Evolutionary conservation across 1,284 basidiomycete genomes (phyloP), one percentile per base, ranked within the genome.

Genomic region (Cronartium quercuum): DNA sequence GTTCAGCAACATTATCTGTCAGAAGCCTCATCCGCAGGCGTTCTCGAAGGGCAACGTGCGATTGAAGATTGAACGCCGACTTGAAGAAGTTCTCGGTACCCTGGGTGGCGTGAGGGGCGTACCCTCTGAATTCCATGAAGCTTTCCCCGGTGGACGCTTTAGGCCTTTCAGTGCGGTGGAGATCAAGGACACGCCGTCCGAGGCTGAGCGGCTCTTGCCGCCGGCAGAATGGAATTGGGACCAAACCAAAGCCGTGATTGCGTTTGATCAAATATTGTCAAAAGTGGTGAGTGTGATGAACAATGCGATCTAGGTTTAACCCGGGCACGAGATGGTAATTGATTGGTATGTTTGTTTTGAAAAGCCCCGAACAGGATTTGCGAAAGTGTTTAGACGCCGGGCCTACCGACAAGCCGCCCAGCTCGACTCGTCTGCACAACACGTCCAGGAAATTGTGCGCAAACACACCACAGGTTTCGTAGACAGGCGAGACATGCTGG

Each of bases 81-180:
- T 98, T 9, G 84, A 91, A 0, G 81, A 86, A 10, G 91, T 90
- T 0, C 90, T 95, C 78, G 92, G 94, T 64, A 66, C 29, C 24
- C 47, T 74, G 4, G 29, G 60, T 47, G 71, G 67, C 18, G 34
- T 41, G 4, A 65, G 38, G 70, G 68, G 75, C 15, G 81, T 84
- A 6, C 84, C 85, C 1, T 78, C 81, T 76, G 94, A 97, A 82
- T 91, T 95, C 84, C 93, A 94, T 80, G 91, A 96, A 80, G 92
- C 94, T 2, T 97, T 95, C 84, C 93, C 94, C 3, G 91, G 90
- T 1, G 92, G 93, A 40, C 78, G 81, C 57, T 84, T 85, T 80
- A 78, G 83, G 6, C 83, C 84, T 18, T 81, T 84, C 51, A 80
- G 78, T 78, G 63, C 64, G 15, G 71, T 74, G 10, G 71, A 74